A percentile compares a stretch with the other conserved stretches of the same genome.
These are phyloP conservation scores for Annulohypoxylon bovei DNA, from an alignment of 495 filamentous ascomycete genomes.

Conservation along the genomic window DNA sequence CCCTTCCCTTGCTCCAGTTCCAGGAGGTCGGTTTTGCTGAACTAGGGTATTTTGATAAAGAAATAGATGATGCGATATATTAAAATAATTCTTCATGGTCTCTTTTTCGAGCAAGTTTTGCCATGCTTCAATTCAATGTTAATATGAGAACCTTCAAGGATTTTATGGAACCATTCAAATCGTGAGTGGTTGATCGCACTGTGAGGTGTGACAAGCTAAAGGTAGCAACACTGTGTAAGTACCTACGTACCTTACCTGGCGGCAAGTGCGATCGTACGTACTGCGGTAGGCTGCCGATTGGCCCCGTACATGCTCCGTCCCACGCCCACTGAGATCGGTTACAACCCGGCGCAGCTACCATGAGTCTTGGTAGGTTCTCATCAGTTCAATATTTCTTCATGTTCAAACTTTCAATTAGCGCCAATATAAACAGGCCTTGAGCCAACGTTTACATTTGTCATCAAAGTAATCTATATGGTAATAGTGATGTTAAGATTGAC, in stretches of 20 bases:
- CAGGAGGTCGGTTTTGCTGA: slow-evolving; percentile 23
- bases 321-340: background rate
- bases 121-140: background rate
- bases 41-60: slow-evolving; percentile 15
- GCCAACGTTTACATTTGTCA: background rate
- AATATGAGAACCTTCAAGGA: background rate
- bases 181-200: background rate
- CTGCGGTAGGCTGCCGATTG: slow-evolving; percentile 32
- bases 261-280: background rate
- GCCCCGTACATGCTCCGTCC: background rate
- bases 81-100: background rate
- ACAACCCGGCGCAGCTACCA: background rate
- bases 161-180: background rate
- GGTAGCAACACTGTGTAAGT: background rate
- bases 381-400: background rate
- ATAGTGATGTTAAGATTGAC: background rate
- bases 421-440: too few relatives aligned
- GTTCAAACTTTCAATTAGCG: background rate
- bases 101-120: background rate
- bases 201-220: background rate
- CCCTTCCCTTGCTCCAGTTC: slow-evolving; percentile 24
- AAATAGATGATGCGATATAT: slow-evolving; percentile 14
- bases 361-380: background rate
- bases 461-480: background rate
- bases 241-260: background rate